Evolutionary conservation across 257 asterid genomes (phyloP).

Genomic region (Nicotiana sylvestris): DNA sequence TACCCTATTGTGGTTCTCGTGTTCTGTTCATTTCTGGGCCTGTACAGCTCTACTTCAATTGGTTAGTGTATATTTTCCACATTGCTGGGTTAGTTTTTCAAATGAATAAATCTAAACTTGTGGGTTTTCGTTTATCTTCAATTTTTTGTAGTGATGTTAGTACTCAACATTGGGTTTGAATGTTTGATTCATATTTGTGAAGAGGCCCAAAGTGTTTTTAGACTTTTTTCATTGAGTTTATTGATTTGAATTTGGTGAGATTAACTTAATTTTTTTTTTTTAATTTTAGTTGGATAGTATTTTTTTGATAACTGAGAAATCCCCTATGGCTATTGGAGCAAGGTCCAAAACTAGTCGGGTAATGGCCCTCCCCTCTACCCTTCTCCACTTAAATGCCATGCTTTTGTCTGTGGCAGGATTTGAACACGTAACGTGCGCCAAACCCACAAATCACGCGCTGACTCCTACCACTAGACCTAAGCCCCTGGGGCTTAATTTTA

Average conservation of each 20-base stretch:
- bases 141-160: not conserved
- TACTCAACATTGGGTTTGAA: not conserved
- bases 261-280: not conserved
- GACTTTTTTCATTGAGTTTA: not conserved
- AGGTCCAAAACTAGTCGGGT: too few relatives aligned
- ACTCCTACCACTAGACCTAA: too few relatives aligned
- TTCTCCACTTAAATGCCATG: too few relatives aligned
- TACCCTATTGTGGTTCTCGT: constrained; percentile 17
- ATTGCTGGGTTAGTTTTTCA: not conserved
- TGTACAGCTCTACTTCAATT: constrained; percentile 24
- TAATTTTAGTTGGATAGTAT: too few relatives aligned
- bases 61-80: constrained; percentile 34
- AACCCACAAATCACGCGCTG: too few relatives aligned
- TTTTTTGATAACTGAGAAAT: too few relatives aligned
- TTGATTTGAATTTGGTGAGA: not conserved
- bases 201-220: not conserved
- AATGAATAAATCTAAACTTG: not conserved
- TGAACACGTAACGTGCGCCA: too few relatives aligned
- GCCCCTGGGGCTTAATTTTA: not conserved
- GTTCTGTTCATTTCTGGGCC: constrained; percentile 30
- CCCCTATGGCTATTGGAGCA: too few relatives aligned
- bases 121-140: not conserved
- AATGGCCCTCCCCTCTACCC: too few relatives aligned
- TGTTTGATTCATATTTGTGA: not conserved
- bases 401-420: too few relatives aligned